Evolutionary conservation across 495 filamentous ascomycete genomes (phyloP), one percentile per base, ranked within the genome.

Genomic region (Talaromyces wortmannii): DNA sequence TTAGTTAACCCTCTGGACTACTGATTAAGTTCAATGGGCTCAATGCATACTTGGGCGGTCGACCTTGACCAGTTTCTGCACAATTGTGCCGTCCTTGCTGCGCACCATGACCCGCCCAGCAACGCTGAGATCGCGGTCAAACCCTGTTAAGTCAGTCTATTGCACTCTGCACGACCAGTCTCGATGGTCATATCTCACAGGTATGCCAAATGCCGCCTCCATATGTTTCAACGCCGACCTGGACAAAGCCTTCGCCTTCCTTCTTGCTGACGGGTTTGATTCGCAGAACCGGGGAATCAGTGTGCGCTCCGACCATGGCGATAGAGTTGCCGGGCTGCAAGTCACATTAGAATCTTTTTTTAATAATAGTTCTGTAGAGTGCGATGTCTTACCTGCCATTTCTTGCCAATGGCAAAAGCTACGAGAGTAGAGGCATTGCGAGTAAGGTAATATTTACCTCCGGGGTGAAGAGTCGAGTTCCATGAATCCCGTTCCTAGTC

Each of bases 201-300:
- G 81, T 83, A 66, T 84, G 81, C 81, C 81, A 84, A 51, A 84
- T 68, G 32, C 94, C 95, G 42, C 91, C 91, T 57, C 95, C 94
- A 65, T 99, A 99, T 10, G 89, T 92, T 75, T 99, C 94, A 48
- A 96, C 91, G 49, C 91, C 94, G 45, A 97, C 88, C 70, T 99
- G 94, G 48, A 97, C 65, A 71, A 91, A 99, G n/a, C 92, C 91
- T 58, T 89, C 88, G 36, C 73, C 79, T 55, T 82, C 76, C 71
- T 92, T 94, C 75, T 91, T 95, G 72, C 90, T 95, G 32, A 94
- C 83, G 4, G 94, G 94, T 74, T 99, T 99, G 60, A 99, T 72
- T 47, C 94, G 85, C 47, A 97, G 78, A 50, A 87, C 89, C 0
- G 89, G 89, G 5, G 92, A 97, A 69, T 99, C 94, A 18, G 94